These are phyloP conservation scores for Euclidium syriacum DNA, from an alignment of 345 rosid species.

Conservation along the genomic window DNA sequence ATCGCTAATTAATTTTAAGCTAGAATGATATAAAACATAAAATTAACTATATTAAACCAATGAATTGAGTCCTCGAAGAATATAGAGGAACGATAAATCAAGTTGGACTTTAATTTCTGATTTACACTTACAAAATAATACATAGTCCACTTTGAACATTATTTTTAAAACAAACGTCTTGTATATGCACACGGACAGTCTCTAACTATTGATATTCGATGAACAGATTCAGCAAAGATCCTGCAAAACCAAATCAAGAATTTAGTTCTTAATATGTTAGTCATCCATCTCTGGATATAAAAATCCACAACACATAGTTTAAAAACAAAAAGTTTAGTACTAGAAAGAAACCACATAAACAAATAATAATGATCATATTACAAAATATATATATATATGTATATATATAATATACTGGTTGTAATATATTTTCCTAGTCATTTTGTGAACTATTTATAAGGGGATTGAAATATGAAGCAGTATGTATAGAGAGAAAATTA, in stretches of 20 bases:
- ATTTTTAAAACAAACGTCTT: slow-evolving; percentile 7
- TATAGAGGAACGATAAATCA: not conserved
- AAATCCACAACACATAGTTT: too few relatives aligned
- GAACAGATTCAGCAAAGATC: slow-evolving; percentile 39
- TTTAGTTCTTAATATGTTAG: not conserved
- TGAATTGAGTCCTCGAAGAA: not conserved
- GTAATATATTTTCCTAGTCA: not conserved
- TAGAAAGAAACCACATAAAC: too few relatives aligned
- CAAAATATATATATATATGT: too few relatives aligned
- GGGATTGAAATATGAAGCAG: not conserved
- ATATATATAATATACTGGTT: too few relatives aligned
- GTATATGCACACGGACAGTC: slow-evolving; percentile 23
- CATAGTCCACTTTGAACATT: not conserved
- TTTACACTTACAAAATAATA: slow-evolving; percentile 15
- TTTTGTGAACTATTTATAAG: not conserved
- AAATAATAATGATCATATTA: too few relatives aligned
- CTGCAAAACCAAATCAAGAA: slow-evolving; percentile 31
- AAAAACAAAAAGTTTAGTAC: not conserved
- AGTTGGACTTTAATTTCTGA: not conserved
- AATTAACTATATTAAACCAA: not conserved
- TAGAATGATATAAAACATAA: too few relatives aligned
- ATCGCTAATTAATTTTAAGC: too few relatives aligned
- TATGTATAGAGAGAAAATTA: not conserved
- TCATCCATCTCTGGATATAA: not conserved
- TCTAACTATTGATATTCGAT: slow-evolving; percentile 40